phyloP scores from a whole-genome alignment of 352 stramenopile genomes.

The Blastocystis sp. region DNA sequence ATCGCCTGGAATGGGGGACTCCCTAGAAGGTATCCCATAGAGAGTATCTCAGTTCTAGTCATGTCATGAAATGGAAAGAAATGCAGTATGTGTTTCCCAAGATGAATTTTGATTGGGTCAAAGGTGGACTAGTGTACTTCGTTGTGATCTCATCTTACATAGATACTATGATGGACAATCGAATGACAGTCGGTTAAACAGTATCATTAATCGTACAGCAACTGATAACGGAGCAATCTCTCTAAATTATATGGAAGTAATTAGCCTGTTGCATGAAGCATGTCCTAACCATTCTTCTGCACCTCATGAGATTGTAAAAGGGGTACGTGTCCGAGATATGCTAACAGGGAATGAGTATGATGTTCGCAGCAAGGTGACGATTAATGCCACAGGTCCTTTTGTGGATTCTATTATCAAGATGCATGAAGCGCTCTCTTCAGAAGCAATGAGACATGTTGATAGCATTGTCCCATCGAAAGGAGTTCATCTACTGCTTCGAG shows the following conservation, averaged over 20 bases:
- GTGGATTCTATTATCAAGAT: slow-evolving; percentile 80
- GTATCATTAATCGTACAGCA: slow-evolving; percentile 85
- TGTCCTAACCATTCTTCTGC: slow-evolving; percentile 71
- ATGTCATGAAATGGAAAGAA: slow-evolving; percentile 69
- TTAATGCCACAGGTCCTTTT: slow-evolving; percentile 90
- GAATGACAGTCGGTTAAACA: slow-evolving; percentile 88
- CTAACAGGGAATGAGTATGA: slow-evolving; percentile 81
- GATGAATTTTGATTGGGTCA: slow-evolving; percentile 81
- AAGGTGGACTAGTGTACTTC: slow-evolving; percentile 73
- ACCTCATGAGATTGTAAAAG: slow-evolving; percentile 63
- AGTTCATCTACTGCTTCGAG: slow-evolving; percentile 86
- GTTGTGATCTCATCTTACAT: background rate
- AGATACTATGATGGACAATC: slow-evolving; percentile 77
- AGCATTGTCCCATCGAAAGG: slow-evolving; percentile 85
- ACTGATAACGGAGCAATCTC: slow-evolving; percentile 83
- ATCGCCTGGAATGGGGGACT: slow-evolving; percentile 77
- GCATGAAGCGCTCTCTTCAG: slow-evolving; percentile 60
- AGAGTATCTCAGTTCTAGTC: slow-evolving; percentile 73
- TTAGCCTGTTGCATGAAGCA: background rate
- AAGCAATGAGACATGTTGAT: slow-evolving; percentile 65
- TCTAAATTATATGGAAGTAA: slow-evolving; percentile 83
- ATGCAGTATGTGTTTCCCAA: slow-evolving; percentile 89
- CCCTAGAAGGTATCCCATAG: slow-evolving; percentile 74
- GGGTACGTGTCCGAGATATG: slow-evolving; percentile 79
- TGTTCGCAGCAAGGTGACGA: slow-evolving; percentile 78